Conservation (phyloP, 345 rosid species). For the Triadica sebifera region DNA sequence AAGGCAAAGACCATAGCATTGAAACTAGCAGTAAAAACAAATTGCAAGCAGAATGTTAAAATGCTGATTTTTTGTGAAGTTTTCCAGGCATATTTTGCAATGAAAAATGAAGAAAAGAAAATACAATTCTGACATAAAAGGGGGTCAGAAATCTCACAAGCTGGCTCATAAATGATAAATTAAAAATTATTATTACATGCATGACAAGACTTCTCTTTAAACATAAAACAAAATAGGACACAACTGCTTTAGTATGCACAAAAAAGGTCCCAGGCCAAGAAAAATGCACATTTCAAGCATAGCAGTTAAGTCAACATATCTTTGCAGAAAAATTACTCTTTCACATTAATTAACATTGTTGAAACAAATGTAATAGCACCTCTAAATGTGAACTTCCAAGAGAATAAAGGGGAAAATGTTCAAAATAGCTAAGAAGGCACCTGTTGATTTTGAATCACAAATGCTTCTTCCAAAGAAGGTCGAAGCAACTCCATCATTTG, state of each 20-base stretch:
- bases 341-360: background rate
- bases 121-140: background rate
- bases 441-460: conserved; percentile 97
- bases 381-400: background rate
- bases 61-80: too few relatives aligned
- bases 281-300: background rate
- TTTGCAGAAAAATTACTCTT: background rate
- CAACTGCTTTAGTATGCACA: background rate
- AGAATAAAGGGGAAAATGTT: background rate
- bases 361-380: conserved; percentile 1
- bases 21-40: background rate
- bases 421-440: conserved; percentile 25
- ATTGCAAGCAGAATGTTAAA: background rate
- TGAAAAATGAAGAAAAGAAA: background rate
- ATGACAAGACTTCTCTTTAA: background rate
- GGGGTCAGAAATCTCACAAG: background rate
- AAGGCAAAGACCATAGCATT: background rate
- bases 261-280: background rate
- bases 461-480: conserved; percentile 96
- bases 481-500: conserved; percentile 98
- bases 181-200: background rate
- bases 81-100: background rate
- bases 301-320: background rate
- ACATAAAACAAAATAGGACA: background rate
- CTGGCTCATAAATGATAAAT: background rate